phyloP scores from a whole-genome alignment of 169 alveolate genomes.

The Sarcocystis neurona region DNA sequence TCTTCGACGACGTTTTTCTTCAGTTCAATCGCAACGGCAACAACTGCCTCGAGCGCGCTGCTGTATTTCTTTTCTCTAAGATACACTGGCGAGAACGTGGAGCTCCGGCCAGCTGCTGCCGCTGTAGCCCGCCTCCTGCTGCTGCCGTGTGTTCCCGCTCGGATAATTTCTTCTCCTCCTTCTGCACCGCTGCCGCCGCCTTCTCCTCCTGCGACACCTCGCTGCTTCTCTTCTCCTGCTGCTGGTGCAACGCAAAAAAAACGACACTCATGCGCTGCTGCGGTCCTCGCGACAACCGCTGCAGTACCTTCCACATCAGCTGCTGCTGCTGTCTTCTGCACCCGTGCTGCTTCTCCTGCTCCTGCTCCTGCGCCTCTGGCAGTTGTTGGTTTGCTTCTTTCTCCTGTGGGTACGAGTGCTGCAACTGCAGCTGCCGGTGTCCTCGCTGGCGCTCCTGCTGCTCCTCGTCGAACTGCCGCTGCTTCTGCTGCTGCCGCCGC shows the following conservation, averaged over 20 bases:
- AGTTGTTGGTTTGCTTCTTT: too few species aligned
- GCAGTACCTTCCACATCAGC: neutral
- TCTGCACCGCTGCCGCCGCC: too few species aligned
- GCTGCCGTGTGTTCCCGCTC: too few species aligned
- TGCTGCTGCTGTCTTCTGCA: neutral
- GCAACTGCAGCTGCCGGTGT: too few species aligned
- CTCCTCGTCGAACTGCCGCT: neutral
- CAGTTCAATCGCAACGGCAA: constrained; percentile 30
- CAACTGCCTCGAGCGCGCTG: neutral
- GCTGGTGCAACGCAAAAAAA: neutral
- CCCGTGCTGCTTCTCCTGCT: neutral
- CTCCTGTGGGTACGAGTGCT: too few species aligned
- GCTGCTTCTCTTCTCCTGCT: too few species aligned
- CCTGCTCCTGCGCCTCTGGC: neutral
- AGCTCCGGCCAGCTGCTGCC: too few species aligned
- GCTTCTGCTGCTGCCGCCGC: neutral
- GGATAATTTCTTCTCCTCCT: too few species aligned
- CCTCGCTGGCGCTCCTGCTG: too few species aligned
- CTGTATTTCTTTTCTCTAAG: constrained; percentile 42
- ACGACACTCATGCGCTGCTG: constrained; percentile 11
- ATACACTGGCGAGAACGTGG: too few species aligned
- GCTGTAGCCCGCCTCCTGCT: too few species aligned
- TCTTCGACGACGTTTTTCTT: constrained; percentile 46
- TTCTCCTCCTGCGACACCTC: too few species aligned
- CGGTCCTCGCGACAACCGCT: neutral